Evolutionary conservation across 202 grass and related monocot genomes (phyloP).

Genomic region (Brachypodium distachyon): DNA sequence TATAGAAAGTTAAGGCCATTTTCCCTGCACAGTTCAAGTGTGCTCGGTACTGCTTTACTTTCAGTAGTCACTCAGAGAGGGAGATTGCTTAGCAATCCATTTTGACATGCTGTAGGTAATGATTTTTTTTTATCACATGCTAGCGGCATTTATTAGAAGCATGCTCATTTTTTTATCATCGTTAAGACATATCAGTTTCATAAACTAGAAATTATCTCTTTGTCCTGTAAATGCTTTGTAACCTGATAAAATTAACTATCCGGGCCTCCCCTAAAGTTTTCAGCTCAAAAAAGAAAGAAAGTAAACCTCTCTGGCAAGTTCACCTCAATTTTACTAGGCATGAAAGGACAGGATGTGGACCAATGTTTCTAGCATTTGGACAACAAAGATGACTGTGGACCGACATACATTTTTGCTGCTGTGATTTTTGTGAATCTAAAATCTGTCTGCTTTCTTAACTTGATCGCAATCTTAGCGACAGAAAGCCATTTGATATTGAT

Average conservation of each 20-base stretch:
- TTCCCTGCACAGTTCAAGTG: constrained; percentile 82
- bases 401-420: background rate
- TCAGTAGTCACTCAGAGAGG: background rate
- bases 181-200: too few relatives aligned
- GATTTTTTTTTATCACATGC: background rate
- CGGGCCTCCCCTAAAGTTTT: too few relatives aligned
- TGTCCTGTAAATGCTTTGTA: too few relatives aligned
- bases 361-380: background rate
- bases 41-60: constrained; percentile 45
- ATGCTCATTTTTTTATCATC: background rate
- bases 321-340: background rate
- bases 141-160: background rate
- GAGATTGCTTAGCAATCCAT: background rate
- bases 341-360: background rate
- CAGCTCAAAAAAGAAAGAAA: too few relatives aligned
- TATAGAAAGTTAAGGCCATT: constrained; percentile 81
- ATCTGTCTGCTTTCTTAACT: background rate
- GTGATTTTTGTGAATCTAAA: background rate
- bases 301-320: background rate
- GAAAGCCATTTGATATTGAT: constrained; percentile 67
- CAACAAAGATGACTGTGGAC: background rate
- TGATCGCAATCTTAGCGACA: constrained; percentile 66
- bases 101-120: background rate
- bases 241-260: too few relatives aligned
- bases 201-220: too few relatives aligned